These are phyloP conservation scores for Nematocida major DNA, from an alignment of 371 early-diverging fungal species.

Conservation along the genomic window DNA sequence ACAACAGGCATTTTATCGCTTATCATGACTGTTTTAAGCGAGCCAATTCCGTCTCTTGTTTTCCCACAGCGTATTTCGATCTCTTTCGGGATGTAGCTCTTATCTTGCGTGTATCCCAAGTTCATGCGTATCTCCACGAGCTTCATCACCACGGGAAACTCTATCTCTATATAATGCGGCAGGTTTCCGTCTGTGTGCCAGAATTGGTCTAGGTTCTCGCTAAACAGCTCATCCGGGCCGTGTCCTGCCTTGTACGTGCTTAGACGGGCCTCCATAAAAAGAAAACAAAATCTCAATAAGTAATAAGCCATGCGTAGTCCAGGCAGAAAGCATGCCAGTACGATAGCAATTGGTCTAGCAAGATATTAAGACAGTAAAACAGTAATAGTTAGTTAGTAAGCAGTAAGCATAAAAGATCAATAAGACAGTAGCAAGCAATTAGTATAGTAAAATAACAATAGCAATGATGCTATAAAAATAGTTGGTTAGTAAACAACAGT, in stretches of 20 bases:
- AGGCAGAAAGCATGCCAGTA: neutral
- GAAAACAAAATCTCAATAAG: constrained; percentile 13
- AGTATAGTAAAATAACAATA: too few relatives aligned
- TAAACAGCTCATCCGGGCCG: constrained; percentile 61
- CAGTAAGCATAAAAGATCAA: too few relatives aligned
- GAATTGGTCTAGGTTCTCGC: constrained; percentile 52
- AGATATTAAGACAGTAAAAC: too few relatives aligned
- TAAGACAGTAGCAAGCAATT: too few relatives aligned
- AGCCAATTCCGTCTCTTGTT: constrained; percentile 68
- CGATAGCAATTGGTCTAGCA: too few relatives aligned
- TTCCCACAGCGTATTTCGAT: constrained; percentile 72
- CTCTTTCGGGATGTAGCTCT: constrained; percentile 77
- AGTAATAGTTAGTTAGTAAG: too few relatives aligned
- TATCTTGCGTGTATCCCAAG: constrained; percentile 73
- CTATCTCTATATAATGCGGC: constrained; percentile 63
- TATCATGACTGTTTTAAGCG: constrained; percentile 66
- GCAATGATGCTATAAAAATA: too few relatives aligned
- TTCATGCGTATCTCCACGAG: constrained; percentile 70
- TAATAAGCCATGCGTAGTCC: neutral
- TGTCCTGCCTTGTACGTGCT: constrained; percentile 64
- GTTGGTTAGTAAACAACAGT: too few relatives aligned
- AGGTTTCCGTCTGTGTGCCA: constrained; percentile 65
- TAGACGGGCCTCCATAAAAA: constrained; percentile 61
- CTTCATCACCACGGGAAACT: constrained; percentile 53
- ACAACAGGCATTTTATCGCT: constrained; percentile 72